These are phyloP conservation scores for Austroboletus eburneus DNA, from an alignment of 768 basidiomycete species.

Conservation along the genomic window DNA sequence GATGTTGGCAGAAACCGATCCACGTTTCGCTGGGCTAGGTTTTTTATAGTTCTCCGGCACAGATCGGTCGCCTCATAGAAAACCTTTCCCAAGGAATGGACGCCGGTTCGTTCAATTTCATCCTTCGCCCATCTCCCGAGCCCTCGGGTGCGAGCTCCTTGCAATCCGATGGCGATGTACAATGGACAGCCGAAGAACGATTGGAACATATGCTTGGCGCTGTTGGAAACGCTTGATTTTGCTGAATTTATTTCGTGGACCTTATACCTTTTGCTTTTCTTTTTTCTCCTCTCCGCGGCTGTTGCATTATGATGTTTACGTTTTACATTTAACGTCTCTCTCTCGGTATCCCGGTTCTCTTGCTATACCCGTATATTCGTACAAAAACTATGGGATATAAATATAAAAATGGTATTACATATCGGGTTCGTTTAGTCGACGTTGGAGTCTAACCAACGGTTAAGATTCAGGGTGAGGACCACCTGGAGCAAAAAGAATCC, in stretches of 20 bases:
- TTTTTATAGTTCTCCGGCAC: constrained; percentile 53
- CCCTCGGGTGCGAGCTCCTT: constrained; percentile 61
- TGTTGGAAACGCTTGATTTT: constrained; percentile 30
- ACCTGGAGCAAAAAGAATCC: constrained; percentile 58
- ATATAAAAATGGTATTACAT: constrained; percentile 22
- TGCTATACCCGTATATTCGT: constrained; percentile 29
- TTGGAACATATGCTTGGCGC: constrained; percentile 65
- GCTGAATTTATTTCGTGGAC: constrained; percentile 24
- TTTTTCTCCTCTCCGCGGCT: constrained; percentile 14
- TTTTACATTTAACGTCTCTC: constrained; percentile 16
- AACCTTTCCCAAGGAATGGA: constrained; percentile 78
- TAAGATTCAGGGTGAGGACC: constrained; percentile 63
- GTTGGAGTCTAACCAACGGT: constrained; percentile 69
- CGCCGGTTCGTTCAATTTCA: constrained; percentile 78
- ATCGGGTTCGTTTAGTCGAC: constrained; percentile 27
- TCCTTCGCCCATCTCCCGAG: constrained; percentile 39
- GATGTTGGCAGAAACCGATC: constrained; percentile 7
- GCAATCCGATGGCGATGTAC: constrained; percentile 55
- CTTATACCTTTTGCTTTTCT: constrained; percentile 1
- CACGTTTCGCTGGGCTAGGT: constrained; percentile 13
- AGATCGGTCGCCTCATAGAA: constrained; percentile 83
- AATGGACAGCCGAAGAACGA: constrained; percentile 74
- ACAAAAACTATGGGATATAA: constrained; percentile 33
- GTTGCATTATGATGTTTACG: too few relatives aligned
- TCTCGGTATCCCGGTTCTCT: too few relatives aligned